Evolutionary conservation across 768 basidiomycete genomes (phyloP).

Genomic region (Russula sp.): DNA sequence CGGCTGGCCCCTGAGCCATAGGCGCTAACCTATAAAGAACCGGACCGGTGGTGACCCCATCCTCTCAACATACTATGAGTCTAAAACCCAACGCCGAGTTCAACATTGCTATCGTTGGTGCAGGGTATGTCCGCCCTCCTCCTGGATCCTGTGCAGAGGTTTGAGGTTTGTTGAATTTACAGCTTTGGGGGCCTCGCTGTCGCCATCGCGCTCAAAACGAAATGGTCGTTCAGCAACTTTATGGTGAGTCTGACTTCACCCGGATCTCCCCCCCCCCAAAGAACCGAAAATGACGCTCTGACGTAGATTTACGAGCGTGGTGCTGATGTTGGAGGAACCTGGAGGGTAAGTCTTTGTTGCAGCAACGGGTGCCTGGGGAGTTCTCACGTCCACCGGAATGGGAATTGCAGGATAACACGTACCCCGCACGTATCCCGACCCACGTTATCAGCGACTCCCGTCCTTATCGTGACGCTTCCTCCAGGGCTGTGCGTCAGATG

Average conservation of each 20-base stretch:
- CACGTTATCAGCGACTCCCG: no score
- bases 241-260: slow-evolving; percentile 24
- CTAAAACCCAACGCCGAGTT: not conserved
- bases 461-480: not conserved
- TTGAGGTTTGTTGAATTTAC: not conserved
- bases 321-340: slow-evolving; percentile 28
- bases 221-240: slow-evolving; percentile 30
- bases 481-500: slow-evolving; percentile 29
- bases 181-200: slow-evolving; percentile 29
- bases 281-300: not conserved
- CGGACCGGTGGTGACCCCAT: no score
- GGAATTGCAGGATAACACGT: slow-evolving; percentile 23
- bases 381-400: not conserved
- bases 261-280: rapidly evolving
- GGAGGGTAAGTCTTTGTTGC: slow-evolving; percentile 22
- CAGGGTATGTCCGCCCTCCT: slow-evolving; percentile 20
- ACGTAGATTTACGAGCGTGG: slow-evolving; percentile 31
- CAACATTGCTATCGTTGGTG: slow-evolving; percentile 26
- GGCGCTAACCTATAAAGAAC: no score
- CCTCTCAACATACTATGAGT: not conserved
- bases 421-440: slow-evolving; percentile 19
- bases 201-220: slow-evolving; percentile 30
- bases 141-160: no score
- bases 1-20: no score
- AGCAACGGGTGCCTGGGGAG: not conserved